Evolutionary conservation across 495 filamentous ascomycete species (phyloP).

Genomic region (Aspergillus avenaceus): DNA sequence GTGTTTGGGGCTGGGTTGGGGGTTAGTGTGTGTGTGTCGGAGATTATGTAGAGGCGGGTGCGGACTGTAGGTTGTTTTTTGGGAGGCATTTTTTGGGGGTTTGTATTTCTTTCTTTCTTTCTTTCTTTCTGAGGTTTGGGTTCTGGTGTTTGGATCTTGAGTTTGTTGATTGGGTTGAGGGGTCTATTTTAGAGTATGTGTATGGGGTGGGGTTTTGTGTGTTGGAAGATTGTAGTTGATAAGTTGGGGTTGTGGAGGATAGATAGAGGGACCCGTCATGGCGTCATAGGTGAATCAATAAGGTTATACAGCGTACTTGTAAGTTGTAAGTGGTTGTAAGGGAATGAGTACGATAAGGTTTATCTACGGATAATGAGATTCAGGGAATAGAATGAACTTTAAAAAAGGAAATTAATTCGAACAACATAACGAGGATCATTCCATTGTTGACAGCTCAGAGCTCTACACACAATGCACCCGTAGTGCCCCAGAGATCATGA

Average conservation of each 20-base stretch:
- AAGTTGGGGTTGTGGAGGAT: neutral
- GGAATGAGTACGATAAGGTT: neutral
- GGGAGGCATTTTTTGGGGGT: constrained; percentile 2
- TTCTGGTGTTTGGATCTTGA: neutral
- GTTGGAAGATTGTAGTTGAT: too few species aligned
- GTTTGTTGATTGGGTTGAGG: neutral
- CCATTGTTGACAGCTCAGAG: constrained; percentile 41
- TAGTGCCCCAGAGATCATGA: constrained; percentile 40
- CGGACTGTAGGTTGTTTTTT: constrained; percentile 27
- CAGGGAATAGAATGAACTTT: neutral
- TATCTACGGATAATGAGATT: neutral
- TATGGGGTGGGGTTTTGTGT: too few species aligned
- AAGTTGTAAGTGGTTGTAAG: neutral
- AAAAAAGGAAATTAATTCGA: constrained; percentile 8
- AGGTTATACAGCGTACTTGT: too few species aligned
- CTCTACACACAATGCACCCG: constrained; percentile 42
- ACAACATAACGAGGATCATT: constrained; percentile 27
- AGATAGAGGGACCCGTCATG: neutral
- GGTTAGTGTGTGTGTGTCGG: constrained; percentile 55
- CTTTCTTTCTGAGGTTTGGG: too few species aligned
- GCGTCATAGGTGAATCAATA: neutral
- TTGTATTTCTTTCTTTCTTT: neutral
- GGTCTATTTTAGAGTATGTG: too few species aligned
- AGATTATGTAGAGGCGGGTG: constrained; percentile 56
- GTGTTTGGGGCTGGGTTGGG: constrained; percentile 23